Base-by-base conservation (phyloP, 345 rosid species). In the Ceriops tagal region DNA sequence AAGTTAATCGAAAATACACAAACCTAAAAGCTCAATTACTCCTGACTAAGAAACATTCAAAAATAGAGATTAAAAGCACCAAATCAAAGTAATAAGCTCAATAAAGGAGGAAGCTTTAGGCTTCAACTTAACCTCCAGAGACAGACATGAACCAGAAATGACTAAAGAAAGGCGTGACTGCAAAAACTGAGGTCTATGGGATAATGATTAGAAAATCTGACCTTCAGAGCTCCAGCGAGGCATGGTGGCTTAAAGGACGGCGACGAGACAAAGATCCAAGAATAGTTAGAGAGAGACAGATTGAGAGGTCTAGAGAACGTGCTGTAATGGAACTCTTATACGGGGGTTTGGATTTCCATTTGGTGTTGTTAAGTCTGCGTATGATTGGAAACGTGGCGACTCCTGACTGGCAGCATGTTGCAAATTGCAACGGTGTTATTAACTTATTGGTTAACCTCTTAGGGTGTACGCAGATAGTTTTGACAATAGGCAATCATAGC, bases 151-250 rank as follows among this genome's bases (percentile, higher is more conserved):
- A 2, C 46, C 46, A 3, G 0, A 32, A 20, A 66, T 51, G 1
- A 5, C 1, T 7, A 26, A 49, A 21, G 13, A 53, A 53, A 21
- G 8, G 24, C 28, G 26, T 53, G 9, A 20, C 22, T 19, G 6
- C 57, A 53, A 53, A 53, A 53, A 1, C 11, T 20, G 24, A 53
- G 57, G 20, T 53, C 57, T 21, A 2, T 10, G 13, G 28, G 7
- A 27, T 21, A 24, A 60, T 9, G 24, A 13, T 18, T 6, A 52
- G 53, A 51, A 4, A 58, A 73, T 63, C 78, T 22, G 19, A 88
- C 93, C 93, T 74, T 85, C 89, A 8, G 90, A 83, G 78, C 88
- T 84, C 16, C 92, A 83, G 70, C 92, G 92, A 80, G 92, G 64
- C 90, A 88, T 88, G 68, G 30, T 62, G 49, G 39, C 2, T 19